These are phyloP conservation scores for Trichoderma hamatum DNA, from an alignment of 2,329 filamentous ascomycete genomes.

Conservation along the genomic window DNA sequence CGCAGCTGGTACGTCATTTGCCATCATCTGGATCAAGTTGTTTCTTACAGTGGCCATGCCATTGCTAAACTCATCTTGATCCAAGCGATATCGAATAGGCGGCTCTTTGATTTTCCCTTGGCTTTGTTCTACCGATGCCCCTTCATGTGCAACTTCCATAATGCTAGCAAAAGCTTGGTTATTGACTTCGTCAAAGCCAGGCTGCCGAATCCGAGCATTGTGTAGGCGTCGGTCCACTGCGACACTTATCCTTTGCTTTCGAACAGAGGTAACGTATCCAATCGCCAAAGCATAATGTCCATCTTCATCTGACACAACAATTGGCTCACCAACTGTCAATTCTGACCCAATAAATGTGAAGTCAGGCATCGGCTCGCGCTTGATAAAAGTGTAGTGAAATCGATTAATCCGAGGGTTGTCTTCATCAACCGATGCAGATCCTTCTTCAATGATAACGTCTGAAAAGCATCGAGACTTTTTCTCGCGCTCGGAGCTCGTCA, in stretches of 20 bases:
- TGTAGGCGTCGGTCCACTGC: constrained; percentile 89
- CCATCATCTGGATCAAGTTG: constrained; percentile 92
- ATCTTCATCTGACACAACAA: constrained; percentile 94
- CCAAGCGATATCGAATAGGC: constrained; percentile 76
- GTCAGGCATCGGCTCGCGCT: constrained; percentile 59
- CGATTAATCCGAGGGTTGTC: constrained; percentile 84
- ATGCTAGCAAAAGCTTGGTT: constrained; percentile 91
- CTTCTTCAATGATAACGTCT: constrained; percentile 80
- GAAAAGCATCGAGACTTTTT: constrained; percentile 87
- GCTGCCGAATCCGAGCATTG: constrained; percentile 75
- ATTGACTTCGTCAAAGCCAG: constrained; percentile 71
- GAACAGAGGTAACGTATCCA: constrained; percentile 81
- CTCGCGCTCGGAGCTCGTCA: constrained; percentile 87
- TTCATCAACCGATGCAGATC: constrained; percentile 69
- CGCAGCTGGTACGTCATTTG: constrained; percentile 71
- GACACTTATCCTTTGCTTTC: constrained; percentile 76
- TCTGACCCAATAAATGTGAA: constrained; percentile 94
- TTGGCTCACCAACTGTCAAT: constrained; percentile 81
- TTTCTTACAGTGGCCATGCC: constrained; percentile 95
- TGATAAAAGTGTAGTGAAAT: constrained; percentile 83
- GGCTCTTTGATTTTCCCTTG: constrained; percentile 55
- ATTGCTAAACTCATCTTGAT: constrained; percentile 98
- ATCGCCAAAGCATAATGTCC: constrained; percentile 95
- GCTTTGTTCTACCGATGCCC: constrained; percentile 54
- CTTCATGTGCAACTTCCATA: constrained; percentile 74